Evolutionary conservation across 495 filamentous ascomycete species (phyloP).

Genomic region (Achaetomiella virescens): DNA sequence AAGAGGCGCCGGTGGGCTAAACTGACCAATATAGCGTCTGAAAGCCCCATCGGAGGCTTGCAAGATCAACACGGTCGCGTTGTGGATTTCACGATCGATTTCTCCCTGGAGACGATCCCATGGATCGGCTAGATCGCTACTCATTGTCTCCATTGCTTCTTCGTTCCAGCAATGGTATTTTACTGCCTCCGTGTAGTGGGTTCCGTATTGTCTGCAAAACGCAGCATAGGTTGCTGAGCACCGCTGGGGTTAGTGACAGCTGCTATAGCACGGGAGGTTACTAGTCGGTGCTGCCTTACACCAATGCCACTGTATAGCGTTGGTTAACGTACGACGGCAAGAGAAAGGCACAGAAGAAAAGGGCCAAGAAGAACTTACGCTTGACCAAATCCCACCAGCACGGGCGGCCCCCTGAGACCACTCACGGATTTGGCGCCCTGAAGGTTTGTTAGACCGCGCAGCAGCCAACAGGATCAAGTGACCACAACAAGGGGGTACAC

Average conservation of each 20-base stretch:
- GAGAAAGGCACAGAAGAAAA: not conserved
- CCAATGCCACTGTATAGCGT: slow-evolving; percentile 16
- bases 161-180: slow-evolving; percentile 34
- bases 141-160: slow-evolving; percentile 34
- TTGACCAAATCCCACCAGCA: slow-evolving; percentile 2
- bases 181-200: slow-evolving; percentile 15
- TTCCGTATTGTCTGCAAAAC: slow-evolving; percentile 32
- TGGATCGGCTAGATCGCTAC: slow-evolving; percentile 16
- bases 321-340: not conserved
- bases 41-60: not conserved
- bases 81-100: not conserved
- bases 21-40: not conserved
- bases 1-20: not conserved
- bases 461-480: not conserved
- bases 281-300: slow-evolving; percentile 10
- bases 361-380: slow-evolving; percentile 6
- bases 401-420: slow-evolving; percentile 5
- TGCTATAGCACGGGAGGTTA: too few relatives aligned
- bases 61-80: not conserved
- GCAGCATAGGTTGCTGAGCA: slow-evolving; percentile 25
- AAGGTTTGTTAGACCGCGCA: not conserved
- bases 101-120: slow-evolving; percentile 21
- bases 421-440: not conserved
- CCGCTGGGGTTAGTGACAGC: not conserved
- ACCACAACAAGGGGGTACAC: not conserved